Conservation (phyloP, 1,284 basidiomycete species). For the Meira nashicola region DNA sequence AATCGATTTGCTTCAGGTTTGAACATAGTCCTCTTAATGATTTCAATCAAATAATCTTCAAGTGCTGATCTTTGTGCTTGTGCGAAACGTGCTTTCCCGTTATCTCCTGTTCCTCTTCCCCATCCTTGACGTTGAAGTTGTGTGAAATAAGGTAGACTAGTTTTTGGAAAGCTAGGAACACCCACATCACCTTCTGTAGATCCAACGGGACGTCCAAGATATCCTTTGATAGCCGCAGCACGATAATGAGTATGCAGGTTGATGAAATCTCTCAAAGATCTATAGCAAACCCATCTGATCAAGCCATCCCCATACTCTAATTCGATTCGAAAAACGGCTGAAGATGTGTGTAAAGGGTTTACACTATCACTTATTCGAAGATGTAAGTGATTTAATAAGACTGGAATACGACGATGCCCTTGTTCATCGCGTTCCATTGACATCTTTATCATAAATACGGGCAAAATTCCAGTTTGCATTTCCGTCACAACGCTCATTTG, state of each 20-base stretch:
- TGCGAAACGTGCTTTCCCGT: conserved; percentile 65
- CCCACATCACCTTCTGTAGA: conserved; percentile 58
- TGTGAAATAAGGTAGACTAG: conserved; percentile 79
- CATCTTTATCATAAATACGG: conserved; percentile 61
- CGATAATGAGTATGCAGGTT: conserved; percentile 86
- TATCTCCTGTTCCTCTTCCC: conserved; percentile 56
- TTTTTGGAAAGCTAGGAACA: conserved; percentile 86
- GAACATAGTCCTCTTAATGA: conserved; percentile 82
- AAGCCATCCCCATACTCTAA: conserved; percentile 96
- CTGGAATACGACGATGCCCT: conserved; percentile 73
- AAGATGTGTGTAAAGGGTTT: conserved; percentile 70
- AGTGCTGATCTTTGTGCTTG: conserved; percentile 72
- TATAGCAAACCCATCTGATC: conserved; percentile 85
- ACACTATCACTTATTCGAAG: conserved; percentile 80
- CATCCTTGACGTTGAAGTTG: conserved; percentile 58
- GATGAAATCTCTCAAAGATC: conserved; percentile 86
- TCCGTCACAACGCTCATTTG: conserved; percentile 16
- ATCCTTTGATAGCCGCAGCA: conserved; percentile 59
- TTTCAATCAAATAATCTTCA: conserved; percentile 80
- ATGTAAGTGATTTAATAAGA: conserved; percentile 78
- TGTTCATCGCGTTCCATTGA: conserved; percentile 90
- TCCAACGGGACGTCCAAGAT: conserved; percentile 34
- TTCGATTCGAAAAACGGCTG: conserved; percentile 84
- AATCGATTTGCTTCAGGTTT: conserved; percentile 87
- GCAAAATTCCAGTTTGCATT: conserved; percentile 22